Evolutionary conservation across 2,329 filamentous ascomycete genomes (phyloP), one percentile per base, ranked within the genome.

Genomic region (Rosellinia necatrix): DNA sequence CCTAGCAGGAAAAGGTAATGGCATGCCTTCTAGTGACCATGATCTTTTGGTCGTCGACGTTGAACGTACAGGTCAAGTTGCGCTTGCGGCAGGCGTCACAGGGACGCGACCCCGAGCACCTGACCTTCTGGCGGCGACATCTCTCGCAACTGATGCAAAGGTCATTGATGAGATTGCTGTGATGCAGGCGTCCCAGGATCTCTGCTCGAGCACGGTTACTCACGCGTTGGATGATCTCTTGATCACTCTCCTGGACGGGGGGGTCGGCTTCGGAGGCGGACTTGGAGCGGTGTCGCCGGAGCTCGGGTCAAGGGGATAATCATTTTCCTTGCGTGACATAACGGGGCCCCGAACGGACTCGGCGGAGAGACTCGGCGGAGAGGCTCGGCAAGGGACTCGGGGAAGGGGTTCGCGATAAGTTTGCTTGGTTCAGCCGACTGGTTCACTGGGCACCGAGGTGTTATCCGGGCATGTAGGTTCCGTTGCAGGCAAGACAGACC

Each of bases 161-260:
- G 22, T 35, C 7, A 48, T 19, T 19, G 22, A 48, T 38, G 19
- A 48, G 44, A 21, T 6, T 29, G 15, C 12, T 48, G 29, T 15
- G 4, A 15, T 37, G 17, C 6, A 24, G 19, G 12, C 12, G 24
- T 47, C 19, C 22, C 27, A 15, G 6, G 6, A 8, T 12, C 27
- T 13, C 6, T 37, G 13, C 8, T 38, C 10, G 22, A 38, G 22
- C 32, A 19, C 9, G 29, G n/a, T 37, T 12, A 38, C 44, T 48
- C 22, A 48, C 44, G 44, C 44, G n/a, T 48, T 38, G 21, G 44
- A 48, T 21, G 44, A 38, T 32, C 44, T 24, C 37, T 48, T 48
- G 32, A 38, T 13, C 21, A 24, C 32, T 22, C 32, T 48, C 22
- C 44, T 38, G 2, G 32, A 17, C n/a, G 44, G 29, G 10, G 10